These are phyloP conservation scores for Calendula officinalis DNA, from an alignment of 129 eudicot species.

Conservation along the genomic window DNA sequence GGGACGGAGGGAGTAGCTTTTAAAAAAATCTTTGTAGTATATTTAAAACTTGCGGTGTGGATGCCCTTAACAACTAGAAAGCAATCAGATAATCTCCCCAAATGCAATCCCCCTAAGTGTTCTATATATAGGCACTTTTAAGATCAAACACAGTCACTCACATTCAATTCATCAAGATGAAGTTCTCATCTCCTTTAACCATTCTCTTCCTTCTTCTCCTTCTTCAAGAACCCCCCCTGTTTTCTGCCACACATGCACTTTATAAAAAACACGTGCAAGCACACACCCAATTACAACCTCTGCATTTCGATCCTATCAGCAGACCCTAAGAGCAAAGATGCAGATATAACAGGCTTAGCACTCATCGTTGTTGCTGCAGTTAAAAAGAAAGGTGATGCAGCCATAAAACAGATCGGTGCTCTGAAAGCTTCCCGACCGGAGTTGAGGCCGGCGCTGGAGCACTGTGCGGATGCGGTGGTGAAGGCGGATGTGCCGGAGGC, in stretches of 20 bases:
- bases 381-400: not conserved
- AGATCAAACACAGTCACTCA: too few species aligned
- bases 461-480: not conserved
- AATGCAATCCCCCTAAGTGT: too few species aligned
- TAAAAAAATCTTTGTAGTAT: too few species aligned
- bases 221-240: not conserved
- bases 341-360: not conserved
- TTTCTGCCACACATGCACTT: not conserved
- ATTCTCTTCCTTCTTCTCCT: too few species aligned
- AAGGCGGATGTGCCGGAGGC: not conserved
- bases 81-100: too few species aligned
- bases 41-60: too few species aligned
- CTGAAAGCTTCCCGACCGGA: not conserved
- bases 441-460: not conserved
- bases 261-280: not conserved
- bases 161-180: too few species aligned
- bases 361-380: not conserved
- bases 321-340: not conserved
- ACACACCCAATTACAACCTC: not conserved
- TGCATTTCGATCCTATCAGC: not conserved
- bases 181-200: too few species aligned
- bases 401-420: not conserved
- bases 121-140: too few species aligned
- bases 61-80: too few species aligned
- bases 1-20: too few species aligned